Percentiles rank a stretch among this genome's conserved stretches.
phyloP scores from a whole-genome alignment of 108 stramenopile species.

The Thalassiosira profunda region DNA sequence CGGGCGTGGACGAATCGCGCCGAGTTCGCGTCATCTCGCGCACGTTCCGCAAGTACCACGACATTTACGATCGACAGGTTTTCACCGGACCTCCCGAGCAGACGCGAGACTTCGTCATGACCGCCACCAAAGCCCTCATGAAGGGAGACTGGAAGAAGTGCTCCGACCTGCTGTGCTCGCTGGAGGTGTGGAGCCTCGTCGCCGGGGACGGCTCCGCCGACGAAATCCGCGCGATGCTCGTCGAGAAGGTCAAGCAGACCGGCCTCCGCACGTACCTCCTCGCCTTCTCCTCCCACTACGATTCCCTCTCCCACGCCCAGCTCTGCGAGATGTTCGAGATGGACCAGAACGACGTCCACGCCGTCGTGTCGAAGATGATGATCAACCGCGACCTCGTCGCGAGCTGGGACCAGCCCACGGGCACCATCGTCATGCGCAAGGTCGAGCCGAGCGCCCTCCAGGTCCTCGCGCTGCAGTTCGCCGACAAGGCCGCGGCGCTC shows the following conservation, averaged over 20 bases:
- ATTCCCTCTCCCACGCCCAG: conserved; percentile 87
- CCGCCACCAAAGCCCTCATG: conserved; percentile 88
- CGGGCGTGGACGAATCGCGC: conserved; percentile 46
- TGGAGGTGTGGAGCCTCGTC: conserved; percentile 96
- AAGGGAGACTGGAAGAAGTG: conserved; percentile 97
- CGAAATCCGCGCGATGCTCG: conserved; percentile 83
- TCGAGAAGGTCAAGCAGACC: conserved; percentile 94
- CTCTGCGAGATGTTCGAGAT: conserved; percentile 98
- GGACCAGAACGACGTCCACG: conserved; percentile 89
- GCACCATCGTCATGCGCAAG: conserved; percentile 93
- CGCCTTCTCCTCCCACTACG: conserved; percentile 93
- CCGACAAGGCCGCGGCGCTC: conserved; percentile 90
- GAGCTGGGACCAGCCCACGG: conserved; percentile 99
- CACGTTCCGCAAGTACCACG: conserved; percentile 93
- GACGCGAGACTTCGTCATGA: conserved; percentile 97
- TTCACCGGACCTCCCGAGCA: conserved; percentile 99
- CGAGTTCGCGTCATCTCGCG: conserved; percentile 84
- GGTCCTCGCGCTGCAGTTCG: conserved; percentile 92
- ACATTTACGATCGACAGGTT: conserved; percentile 94
- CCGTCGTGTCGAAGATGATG: conserved; percentile 98
- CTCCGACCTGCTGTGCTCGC: conserved; percentile 69
- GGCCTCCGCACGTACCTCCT: conserved; percentile 96
- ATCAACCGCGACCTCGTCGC: conserved; percentile 96
- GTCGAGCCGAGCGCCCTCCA: conserved; percentile 92
- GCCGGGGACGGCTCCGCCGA: conserved; percentile 86